Conservation (phyloP, 768 basidiomycete species). For the Boletus tomentosulus region DNA sequence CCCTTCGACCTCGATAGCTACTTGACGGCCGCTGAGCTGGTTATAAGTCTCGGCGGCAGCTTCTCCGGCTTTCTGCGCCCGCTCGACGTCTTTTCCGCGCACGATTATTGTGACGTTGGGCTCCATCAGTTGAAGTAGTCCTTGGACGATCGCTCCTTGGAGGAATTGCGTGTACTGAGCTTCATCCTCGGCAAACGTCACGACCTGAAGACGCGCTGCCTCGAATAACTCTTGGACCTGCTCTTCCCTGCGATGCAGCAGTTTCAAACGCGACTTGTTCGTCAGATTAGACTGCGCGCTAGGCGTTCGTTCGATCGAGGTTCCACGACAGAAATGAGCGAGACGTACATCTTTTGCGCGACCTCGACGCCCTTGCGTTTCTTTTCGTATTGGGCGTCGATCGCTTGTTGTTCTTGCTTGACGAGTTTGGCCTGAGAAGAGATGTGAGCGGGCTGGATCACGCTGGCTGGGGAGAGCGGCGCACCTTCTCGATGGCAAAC, state of each 20-base stretch:
- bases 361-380: constrained; percentile 92
- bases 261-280: constrained; percentile 89
- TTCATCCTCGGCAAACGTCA: constrained; percentile 59
- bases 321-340: not conserved
- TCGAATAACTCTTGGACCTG: constrained; percentile 86
- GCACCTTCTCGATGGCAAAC: constrained; percentile 96
- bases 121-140: constrained; percentile 79
- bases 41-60: constrained; percentile 65
- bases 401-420: constrained; percentile 91
- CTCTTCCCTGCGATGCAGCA: constrained; percentile 90
- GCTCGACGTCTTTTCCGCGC: constrained; percentile 61
- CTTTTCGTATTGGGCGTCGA: constrained; percentile 94
- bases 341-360: constrained; percentile 91
- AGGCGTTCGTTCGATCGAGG: constrained; percentile 6
- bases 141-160: constrained; percentile 81
- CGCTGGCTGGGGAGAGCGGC: not conserved
- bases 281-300: constrained; percentile 95
- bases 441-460: not conserved
- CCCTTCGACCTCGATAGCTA: constrained; percentile 57
- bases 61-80: constrained; percentile 60
- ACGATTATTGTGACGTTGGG: constrained; percentile 60
- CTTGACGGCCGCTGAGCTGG: constrained; percentile 69
- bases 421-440: constrained; percentile 83
- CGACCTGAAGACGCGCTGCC: constrained; percentile 59
- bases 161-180: constrained; percentile 78